Percentiles rank a stretch among this genome's conserved stretches.
Conservation (phyloP, 148 eudicot species). For the Vaccinium corymbosum region DNA sequence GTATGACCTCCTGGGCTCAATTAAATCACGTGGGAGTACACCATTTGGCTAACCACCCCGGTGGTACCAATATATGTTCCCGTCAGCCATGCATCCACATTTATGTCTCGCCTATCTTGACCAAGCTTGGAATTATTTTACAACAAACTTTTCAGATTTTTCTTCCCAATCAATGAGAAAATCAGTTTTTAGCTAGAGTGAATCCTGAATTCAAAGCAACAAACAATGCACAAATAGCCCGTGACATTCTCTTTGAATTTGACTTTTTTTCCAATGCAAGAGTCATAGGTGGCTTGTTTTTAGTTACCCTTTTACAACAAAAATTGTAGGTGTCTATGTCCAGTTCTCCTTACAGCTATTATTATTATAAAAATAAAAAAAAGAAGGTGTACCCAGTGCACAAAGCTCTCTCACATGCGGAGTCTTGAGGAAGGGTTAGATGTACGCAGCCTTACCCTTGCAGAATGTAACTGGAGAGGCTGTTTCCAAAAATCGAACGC, state of each 20-base stretch:
- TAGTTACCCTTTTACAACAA: background rate
- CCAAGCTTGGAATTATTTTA: background rate
- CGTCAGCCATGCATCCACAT: constrained; percentile 9
- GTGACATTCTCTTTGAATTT: background rate
- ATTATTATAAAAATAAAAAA: no score
- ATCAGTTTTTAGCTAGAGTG: no score
- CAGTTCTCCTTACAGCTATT: no score
- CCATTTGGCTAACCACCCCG: background rate
- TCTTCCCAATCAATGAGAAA: background rate
- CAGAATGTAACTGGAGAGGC: no score
- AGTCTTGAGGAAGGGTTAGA: no score
- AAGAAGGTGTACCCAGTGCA: no score
- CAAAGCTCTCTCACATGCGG: no score
- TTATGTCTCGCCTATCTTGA: background rate
- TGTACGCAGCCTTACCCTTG: no score
- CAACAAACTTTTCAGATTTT: background rate
- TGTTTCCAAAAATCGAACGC: no score
- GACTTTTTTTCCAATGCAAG: background rate
- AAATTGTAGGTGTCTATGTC: no score
- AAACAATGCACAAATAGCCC: background rate
- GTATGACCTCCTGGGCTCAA: background rate
- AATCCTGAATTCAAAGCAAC: background rate
- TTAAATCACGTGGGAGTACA: background rate
- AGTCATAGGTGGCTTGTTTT: background rate
- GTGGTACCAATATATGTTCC: background rate